Percentiles rank a stretch among this genome's conserved stretches.
phyloP scores from a whole-genome alignment of 73 alveolate genomes.

The Paramecium sonneborni region DNA sequence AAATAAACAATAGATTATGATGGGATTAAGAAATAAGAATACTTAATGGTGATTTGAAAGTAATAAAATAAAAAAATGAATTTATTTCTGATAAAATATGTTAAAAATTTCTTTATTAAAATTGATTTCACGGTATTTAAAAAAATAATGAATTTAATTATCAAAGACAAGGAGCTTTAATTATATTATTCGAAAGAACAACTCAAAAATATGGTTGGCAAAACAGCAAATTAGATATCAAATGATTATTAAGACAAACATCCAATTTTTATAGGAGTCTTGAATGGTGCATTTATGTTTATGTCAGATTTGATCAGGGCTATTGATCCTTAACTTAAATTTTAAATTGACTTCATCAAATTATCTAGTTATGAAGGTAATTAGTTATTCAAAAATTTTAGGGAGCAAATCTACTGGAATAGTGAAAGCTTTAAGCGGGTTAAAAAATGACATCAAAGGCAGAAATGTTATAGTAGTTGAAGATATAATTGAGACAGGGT shows the following conservation, averaged over 20 bases:
- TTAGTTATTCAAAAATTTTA: background rate
- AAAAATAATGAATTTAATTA: background rate
- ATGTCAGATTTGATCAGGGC: conserved; percentile 61
- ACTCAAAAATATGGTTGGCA: background rate
- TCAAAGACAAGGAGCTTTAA: background rate
- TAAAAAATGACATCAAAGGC: conserved; percentile 57
- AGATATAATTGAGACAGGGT: conserved; percentile 65
- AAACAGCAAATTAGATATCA: conserved; percentile 57
- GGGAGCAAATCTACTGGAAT: conserved; percentile 60
- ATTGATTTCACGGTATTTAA: background rate
- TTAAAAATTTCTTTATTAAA: background rate
- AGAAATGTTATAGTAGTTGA: conserved; percentile 53
- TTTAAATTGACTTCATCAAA: conserved; percentile 56
- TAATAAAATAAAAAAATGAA: background rate
- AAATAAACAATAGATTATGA: background rate
- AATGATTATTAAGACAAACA: conserved; percentile 45
- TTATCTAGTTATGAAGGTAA: conserved; percentile 63
- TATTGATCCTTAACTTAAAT: conserved; percentile 40
- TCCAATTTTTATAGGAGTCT: conserved; percentile 66
- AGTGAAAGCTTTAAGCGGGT: conserved; percentile 50
- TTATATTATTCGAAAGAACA: background rate
- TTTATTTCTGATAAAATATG: background rate
- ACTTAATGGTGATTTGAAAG: background rate
- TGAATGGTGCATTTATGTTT: conserved; percentile 65
- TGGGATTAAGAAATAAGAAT: background rate